Evolutionary conservation across 2,329 filamentous ascomycete genomes (phyloP), one percentile per base, ranked within the genome.

Genomic region (Raffaelea arxii): DNA sequence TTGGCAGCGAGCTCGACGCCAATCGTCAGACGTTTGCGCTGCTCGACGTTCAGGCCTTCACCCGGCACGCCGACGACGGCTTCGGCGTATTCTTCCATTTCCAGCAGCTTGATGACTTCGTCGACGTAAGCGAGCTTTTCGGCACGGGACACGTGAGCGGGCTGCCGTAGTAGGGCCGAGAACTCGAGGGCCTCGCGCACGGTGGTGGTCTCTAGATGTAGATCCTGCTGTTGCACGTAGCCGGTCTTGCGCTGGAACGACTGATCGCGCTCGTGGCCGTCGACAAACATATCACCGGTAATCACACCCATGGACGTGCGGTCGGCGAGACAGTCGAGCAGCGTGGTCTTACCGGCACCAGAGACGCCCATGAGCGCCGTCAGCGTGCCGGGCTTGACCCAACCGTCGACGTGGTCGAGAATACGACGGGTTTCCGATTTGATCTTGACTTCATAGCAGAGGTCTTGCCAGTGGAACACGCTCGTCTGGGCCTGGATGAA

Each of bases 1-100:
- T 92, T 95, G 4, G 91, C 90, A 39, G 88, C 90, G 19, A 97
- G 75, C 62, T 97, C 91, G n/a, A 96, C 90, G 65, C 88, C 91
- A 52, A 96, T 49, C 0, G 90, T 96, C 4, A 96, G 74, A 57
- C 88, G 84, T 64, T 82, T 82, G 42, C 78, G 71, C 62, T 82
- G 78, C 57, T 82, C 78, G 7, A 80, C 77, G 59, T 86, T 86
- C 27, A 86, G 74, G 65, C 87, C 89, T 70, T 92, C 86, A 52
- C 89, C 89, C 9, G 87, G 87, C 25, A 94, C 84, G 73, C 90
- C 90, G 46, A 96, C 87, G 38, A 95, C 74, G 14, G 90, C 90
- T 61, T 94, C 89, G 14, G 89, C 88, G 57, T 94, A 94, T 44
- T 86, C 78, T 53, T 88, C 75, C 87, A 96, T 94, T 40, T 92